These are phyloP conservation scores for Pseudozyma sp. DNA, from an alignment of 1,284 basidiomycete genomes.

Conservation along the genomic window DNA sequence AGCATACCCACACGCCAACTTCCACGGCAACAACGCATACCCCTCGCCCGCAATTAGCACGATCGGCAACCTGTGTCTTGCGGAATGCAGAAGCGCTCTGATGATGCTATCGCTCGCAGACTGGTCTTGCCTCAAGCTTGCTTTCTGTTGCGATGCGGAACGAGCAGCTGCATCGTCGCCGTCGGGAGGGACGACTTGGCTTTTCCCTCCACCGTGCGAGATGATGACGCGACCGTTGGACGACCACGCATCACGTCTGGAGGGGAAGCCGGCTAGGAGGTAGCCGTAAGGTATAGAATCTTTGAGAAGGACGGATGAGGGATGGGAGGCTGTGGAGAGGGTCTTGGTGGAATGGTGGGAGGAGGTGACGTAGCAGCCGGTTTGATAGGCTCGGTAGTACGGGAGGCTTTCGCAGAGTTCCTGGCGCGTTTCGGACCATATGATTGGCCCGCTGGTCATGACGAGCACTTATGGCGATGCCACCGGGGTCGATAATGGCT, in stretches of 20 bases:
- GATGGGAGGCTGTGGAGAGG: neutral
- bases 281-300: constrained; percentile 49
- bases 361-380: constrained; percentile 43
- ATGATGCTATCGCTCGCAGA: constrained; percentile 30
- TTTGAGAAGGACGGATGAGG: constrained; percentile 3
- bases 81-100: constrained; percentile 40
- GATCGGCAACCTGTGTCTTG: constrained; percentile 31
- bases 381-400: constrained; percentile 54
- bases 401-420: constrained; percentile 55
- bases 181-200: constrained; percentile 7
- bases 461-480: neutral
- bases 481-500: no score
- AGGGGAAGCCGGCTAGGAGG: constrained; percentile 50
- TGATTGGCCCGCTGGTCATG: constrained; percentile 30
- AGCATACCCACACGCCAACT: constrained; percentile 43
- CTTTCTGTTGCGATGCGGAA: neutral
- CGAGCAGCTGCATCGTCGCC: neutral
- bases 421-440: constrained; percentile 51
- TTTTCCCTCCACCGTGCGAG: constrained; percentile 51
- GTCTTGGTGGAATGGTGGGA: neutral
- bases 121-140: constrained; percentile 39
- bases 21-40: constrained; percentile 46
- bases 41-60: constrained; percentile 42
- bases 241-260: constrained; percentile 43
- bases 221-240: constrained; percentile 48